A percentile compares a stretch with the other conserved stretches of the same genome.
These are phyloP conservation scores for Chernovozyma aurita DNA, from an alignment of 1,139 yeast species.

Conservation along the genomic window DNA sequence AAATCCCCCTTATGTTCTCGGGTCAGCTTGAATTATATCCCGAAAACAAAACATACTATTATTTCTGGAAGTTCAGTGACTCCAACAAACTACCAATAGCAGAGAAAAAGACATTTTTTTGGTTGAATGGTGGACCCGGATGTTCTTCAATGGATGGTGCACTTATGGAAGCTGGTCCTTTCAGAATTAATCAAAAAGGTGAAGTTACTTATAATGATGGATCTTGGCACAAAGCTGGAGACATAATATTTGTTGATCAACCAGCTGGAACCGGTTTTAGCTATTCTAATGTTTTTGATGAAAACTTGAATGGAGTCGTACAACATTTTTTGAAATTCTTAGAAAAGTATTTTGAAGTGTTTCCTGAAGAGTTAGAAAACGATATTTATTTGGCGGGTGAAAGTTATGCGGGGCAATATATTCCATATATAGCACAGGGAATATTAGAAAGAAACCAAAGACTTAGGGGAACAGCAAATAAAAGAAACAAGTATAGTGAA, in stretches of 20 bases:
- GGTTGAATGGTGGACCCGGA: slow-evolving; percentile 98
- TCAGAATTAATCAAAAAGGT: slow-evolving; percentile 50
- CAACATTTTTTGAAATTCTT: slow-evolving; percentile 63
- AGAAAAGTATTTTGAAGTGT: slow-evolving; percentile 59
- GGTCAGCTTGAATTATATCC: slow-evolving; percentile 63
- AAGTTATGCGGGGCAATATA: slow-evolving; percentile 95
- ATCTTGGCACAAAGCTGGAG: slow-evolving; percentile 80
- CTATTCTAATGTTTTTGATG: slow-evolving; percentile 49
- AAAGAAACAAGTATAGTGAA: slow-evolving; percentile 12
- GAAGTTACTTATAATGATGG: slow-evolving; percentile 59
- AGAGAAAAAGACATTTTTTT: slow-evolving; percentile 50
- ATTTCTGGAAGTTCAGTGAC: slow-evolving; percentile 71
- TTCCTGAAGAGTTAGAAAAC: slow-evolving; percentile 67
- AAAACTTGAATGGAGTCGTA: slow-evolving; percentile 56
- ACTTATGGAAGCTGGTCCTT: slow-evolving; percentile 87
- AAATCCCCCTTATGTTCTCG: slow-evolving; percentile 57
- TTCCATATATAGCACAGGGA: slow-evolving; percentile 77
- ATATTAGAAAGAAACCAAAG: slow-evolving; percentile 46
- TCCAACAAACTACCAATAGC: slow-evolving; percentile 27
- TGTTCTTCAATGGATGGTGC: slow-evolving; percentile 99
- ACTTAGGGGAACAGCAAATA: too few relatives aligned
- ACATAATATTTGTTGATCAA: slow-evolving; percentile 85
- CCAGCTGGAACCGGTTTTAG: slow-evolving; percentile 96
- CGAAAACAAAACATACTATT: slow-evolving; percentile 57
- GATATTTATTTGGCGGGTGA: slow-evolving; percentile 87